phyloP scores from a whole-genome alignment of 257 asterid genomes.

The Salvia miltiorrhiza region DNA sequence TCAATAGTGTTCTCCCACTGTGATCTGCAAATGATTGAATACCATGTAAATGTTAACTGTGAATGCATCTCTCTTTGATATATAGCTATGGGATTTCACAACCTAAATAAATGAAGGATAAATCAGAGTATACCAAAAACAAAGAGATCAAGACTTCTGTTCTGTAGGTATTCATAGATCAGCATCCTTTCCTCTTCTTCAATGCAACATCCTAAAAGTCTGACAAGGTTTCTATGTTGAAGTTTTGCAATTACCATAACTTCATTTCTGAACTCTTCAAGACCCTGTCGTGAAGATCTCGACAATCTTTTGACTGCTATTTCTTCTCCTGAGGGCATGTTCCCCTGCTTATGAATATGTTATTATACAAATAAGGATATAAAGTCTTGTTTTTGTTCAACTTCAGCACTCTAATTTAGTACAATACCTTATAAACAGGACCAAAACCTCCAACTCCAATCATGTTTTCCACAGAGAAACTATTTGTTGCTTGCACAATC shows the following conservation, averaged over 20 bases:
- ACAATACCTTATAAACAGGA: constrained; percentile 39
- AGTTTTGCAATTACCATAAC: too few relatives aligned
- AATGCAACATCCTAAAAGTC: too few relatives aligned
- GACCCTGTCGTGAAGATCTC: constrained; percentile 18
- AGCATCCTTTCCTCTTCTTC: constrained; percentile 35
- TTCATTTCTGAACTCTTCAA: too few relatives aligned
- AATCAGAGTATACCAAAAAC: constrained; percentile 32
- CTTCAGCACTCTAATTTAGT: not conserved
- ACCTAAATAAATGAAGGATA: not conserved
- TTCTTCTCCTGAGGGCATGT: constrained; percentile 15
- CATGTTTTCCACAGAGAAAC: too few relatives aligned
- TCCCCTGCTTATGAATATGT: constrained; percentile 24
- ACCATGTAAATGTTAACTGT: not conserved
- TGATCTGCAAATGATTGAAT: too few relatives aligned
- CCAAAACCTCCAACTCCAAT: too few relatives aligned
- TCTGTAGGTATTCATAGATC: constrained; percentile 34
- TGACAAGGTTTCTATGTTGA: too few relatives aligned
- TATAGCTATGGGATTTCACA: not conserved
- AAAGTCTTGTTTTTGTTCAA: not conserved
- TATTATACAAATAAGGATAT: not conserved
- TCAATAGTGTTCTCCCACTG: too few relatives aligned
- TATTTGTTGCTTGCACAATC: too few relatives aligned
- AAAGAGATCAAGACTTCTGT: constrained; percentile 34
- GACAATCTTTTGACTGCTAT: constrained; percentile 42
- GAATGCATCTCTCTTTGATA: too few relatives aligned